Conservation (phyloP, 1,284 basidiomycete species). For the Moesziomyces sp. region DNA sequence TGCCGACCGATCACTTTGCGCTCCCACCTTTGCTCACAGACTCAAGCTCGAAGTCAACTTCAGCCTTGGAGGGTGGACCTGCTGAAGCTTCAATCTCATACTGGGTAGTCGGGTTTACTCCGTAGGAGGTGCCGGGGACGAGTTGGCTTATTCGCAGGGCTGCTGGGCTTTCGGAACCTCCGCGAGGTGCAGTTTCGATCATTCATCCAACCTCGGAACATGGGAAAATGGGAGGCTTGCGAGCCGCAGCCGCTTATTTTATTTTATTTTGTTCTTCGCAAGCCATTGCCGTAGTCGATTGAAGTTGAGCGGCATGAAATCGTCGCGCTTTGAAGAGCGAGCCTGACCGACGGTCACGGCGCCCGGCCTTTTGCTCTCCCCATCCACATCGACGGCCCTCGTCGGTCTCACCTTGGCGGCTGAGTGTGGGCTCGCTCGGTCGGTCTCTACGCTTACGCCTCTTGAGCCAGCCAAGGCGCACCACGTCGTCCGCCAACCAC, state of each 20-base stretch:
- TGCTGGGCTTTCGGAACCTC: background rate
- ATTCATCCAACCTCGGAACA: background rate
- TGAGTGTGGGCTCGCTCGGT: too few relatives aligned
- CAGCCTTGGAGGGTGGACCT: too few relatives aligned
- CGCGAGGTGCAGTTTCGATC: background rate
- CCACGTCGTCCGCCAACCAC: too few relatives aligned
- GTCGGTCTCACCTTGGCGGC: background rate
- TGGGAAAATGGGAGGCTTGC: background rate
- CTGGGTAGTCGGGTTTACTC: too few relatives aligned
- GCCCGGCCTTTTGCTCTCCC: background rate
- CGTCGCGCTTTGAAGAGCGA: background rate
- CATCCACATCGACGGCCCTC: constrained; percentile 1
- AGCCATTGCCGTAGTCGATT: background rate
- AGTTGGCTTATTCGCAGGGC: too few relatives aligned
- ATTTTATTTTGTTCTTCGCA: background rate
- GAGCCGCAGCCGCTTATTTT: background rate
- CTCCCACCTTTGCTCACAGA: too few relatives aligned
- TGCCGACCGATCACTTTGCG: too few relatives aligned
- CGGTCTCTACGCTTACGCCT: too few relatives aligned
- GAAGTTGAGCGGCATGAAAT: background rate
- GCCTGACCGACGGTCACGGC: background rate
- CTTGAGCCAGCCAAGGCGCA: background rate
- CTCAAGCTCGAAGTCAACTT: too few relatives aligned
- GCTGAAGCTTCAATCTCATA: too few relatives aligned
- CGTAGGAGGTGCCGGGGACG: too few relatives aligned